Percentiles rank a stretch among this genome's conserved stretches.
These are phyloP conservation scores for Cytospora piceicola DNA, from an alignment of 2,329 filamentous ascomycete genomes.

Conservation along the genomic window DNA sequence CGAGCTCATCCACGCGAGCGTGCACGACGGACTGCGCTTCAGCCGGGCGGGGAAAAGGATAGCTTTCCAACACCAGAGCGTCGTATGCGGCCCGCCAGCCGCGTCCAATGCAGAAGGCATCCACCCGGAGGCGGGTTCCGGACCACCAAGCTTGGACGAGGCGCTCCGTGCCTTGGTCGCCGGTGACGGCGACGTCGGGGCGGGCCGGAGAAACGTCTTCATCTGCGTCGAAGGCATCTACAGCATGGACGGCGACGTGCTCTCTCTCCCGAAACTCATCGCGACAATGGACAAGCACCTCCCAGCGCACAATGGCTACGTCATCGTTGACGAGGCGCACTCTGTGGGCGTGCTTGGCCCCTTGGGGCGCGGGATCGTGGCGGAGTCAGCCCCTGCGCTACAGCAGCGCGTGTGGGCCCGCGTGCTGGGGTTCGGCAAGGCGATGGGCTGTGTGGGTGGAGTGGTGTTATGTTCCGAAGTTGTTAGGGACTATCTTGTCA, in stretches of 20 bases:
- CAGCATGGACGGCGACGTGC: constrained; percentile 82
- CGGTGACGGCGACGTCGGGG: constrained; percentile 41
- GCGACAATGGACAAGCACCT: constrained; percentile 59
- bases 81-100: constrained; percentile 33
- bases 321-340: constrained; percentile 72
- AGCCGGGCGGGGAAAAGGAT: constrained; percentile 56
- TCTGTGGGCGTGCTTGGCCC: constrained; percentile 64
- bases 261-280: constrained; percentile 65
- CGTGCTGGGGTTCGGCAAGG: constrained; percentile 70
- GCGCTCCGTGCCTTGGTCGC: constrained; percentile 40
- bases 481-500: constrained; percentile 68
- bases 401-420: constrained; percentile 60
- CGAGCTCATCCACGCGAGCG: constrained; percentile 76
- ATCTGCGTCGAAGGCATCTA: constrained; percentile 74
- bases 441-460: constrained; percentile 70
- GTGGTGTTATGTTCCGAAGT: constrained; percentile 64
- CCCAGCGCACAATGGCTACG: constrained; percentile 60
- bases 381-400: constrained; percentile 50
- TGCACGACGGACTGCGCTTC: constrained; percentile 75
- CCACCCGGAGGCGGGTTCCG: neutral
- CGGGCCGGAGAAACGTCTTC: constrained; percentile 60
- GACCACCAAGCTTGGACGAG: constrained; percentile 34
- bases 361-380: constrained; percentile 62
- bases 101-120: neutral
- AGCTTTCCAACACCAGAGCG: constrained; percentile 62